Percentiles rank a stretch among this genome's conserved stretches.
Conservation (phyloP, 805 yeast genomes). For the Ogataea siamensis region DNA sequence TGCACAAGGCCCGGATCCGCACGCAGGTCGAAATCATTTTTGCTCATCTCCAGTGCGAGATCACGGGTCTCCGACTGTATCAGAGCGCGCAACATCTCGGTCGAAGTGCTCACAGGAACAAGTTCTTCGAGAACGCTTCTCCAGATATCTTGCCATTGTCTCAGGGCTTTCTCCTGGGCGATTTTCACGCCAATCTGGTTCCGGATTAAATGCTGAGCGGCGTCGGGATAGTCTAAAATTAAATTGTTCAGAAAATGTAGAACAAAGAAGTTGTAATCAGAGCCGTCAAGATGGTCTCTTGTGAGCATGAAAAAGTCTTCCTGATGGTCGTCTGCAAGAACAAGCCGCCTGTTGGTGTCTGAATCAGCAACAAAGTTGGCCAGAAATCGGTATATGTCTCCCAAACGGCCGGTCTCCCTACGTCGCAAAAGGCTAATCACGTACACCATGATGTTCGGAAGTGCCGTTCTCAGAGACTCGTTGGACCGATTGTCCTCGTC, state of each 20-base stretch:
- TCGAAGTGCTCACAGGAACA: neutral
- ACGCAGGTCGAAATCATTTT: conserved; percentile 9
- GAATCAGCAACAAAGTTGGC: conserved; percentile 21
- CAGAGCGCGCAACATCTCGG: neutral
- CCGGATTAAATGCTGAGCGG: conserved; percentile 1
- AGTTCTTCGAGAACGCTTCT: conserved; percentile 15
- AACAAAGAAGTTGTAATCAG: conserved; percentile 7
- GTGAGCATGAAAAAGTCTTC: conserved; percentile 3
- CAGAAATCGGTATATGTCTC: conserved; percentile 8
- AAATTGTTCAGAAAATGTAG: conserved; percentile 17
- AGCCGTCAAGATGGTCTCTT: conserved; percentile 1
- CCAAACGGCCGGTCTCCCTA: conserved; percentile 5
- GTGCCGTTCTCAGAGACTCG: conserved; percentile 1
- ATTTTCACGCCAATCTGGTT: neutral
- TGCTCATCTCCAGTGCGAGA: conserved; percentile 11
- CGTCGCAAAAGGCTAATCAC: neutral
- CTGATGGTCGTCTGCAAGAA: neutral
- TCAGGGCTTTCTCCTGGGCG: conserved; percentile 1
- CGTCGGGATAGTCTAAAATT: conserved; percentile 9
- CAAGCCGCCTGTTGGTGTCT: conserved; percentile 9
- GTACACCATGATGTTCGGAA: conserved; percentile 7
- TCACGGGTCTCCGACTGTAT: conserved; percentile 1
- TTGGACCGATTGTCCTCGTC: conserved; percentile 4
- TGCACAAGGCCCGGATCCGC: conserved; percentile 10
- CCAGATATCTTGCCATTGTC: conserved; percentile 7